These are phyloP conservation scores for Stachybotrys chartarum DNA, from an alignment of 2,329 filamentous ascomycete genomes.

Conservation along the genomic window DNA sequence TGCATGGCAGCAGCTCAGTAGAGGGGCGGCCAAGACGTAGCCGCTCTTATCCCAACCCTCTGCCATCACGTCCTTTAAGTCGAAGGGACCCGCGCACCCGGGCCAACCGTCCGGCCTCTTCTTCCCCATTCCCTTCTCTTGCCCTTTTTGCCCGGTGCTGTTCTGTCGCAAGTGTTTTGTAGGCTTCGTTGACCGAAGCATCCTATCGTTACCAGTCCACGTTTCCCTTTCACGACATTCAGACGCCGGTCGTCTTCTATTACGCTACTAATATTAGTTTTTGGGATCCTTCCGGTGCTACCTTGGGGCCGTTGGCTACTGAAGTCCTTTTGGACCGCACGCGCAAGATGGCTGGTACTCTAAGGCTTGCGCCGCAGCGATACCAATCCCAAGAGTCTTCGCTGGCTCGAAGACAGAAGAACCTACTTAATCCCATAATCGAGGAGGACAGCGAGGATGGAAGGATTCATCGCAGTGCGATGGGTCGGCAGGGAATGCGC, in stretches of 20 bases:
- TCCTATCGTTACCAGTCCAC: slow-evolving; percentile 27
- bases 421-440: slow-evolving; percentile 58
- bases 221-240: slow-evolving; percentile 8
- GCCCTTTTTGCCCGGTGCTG: slow-evolving; percentile 17
- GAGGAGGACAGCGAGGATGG: slow-evolving; percentile 44
- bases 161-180: slow-evolving; percentile 17
- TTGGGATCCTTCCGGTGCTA: slow-evolving; percentile 1
- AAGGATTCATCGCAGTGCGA: slow-evolving; percentile 11
- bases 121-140: slow-evolving; percentile 27
- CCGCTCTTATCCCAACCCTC: slow-evolving; percentile 12
- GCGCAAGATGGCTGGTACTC: slow-evolving; percentile 39
- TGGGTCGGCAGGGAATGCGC: slow-evolving; percentile 16
- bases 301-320: background rate
- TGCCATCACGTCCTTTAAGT: background rate
- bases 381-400: slow-evolving; percentile 43
- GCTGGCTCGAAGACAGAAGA: slow-evolving; percentile 48
- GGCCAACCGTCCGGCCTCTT: slow-evolving; percentile 14
- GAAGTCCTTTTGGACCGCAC: slow-evolving; percentile 18
- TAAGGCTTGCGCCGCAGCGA: slow-evolving; percentile 13
- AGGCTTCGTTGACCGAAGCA: slow-evolving; percentile 38
- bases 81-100: background rate
- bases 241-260: slow-evolving; percentile 29
- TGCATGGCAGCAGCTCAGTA: slow-evolving; percentile 13
- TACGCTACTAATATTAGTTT: slow-evolving; percentile 9
- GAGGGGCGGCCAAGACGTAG: slow-evolving; percentile 17